These are phyloP conservation scores for Nicotiana knightiana DNA, from an alignment of 257 asterid species.

Conservation along the genomic window DNA sequence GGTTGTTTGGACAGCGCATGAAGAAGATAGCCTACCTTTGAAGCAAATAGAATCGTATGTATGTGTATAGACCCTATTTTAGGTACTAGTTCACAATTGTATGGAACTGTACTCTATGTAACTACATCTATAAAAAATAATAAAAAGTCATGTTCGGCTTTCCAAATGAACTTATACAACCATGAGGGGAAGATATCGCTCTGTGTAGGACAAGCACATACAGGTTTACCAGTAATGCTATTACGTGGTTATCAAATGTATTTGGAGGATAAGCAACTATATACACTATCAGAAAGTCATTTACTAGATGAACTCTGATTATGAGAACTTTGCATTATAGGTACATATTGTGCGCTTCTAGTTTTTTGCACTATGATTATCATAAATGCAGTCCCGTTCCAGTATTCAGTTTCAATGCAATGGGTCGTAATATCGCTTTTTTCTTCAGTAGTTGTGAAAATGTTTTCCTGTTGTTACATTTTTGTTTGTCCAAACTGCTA, in stretches of 20 bases:
- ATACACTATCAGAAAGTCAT: not conserved
- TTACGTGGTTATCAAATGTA: not conserved
- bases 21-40: not conserved
- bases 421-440: not conserved
- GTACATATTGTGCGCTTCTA: not conserved
- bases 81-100: not conserved
- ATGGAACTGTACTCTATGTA: not conserved
- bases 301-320: not conserved
- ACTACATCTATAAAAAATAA: not conserved
- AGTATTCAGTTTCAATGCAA: not conserved
- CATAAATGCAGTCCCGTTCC: not conserved
- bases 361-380: not conserved
- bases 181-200: not conserved
- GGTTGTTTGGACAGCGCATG: not conserved
- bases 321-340: not conserved
- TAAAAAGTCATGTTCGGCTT: not conserved
- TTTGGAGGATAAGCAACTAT: not conserved
- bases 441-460: not conserved
- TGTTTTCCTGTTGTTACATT: not conserved
- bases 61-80: not conserved
- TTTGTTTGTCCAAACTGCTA: not conserved
- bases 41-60: not conserved
- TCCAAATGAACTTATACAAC: not conserved
- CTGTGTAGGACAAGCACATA: not conserved
- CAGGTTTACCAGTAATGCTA: not conserved